A percentile compares a stretch with the other conserved stretches of the same genome.
These are phyloP conservation scores for Alternaria rosae DNA, from an alignment of 2,329 filamentous ascomycete genomes.

Conservation along the genomic window DNA sequence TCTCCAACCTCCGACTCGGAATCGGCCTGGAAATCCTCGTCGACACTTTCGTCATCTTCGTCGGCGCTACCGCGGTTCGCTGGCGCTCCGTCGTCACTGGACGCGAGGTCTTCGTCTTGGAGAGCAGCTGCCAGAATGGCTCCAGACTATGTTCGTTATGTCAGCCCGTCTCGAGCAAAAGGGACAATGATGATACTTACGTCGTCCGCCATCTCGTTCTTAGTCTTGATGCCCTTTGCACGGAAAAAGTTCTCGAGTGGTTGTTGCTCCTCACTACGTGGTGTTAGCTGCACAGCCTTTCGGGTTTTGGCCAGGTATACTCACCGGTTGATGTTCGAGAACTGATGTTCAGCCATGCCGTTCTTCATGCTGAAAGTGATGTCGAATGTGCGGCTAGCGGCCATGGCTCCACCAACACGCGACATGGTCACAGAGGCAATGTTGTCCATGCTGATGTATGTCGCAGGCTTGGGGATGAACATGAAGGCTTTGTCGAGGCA, in stretches of 20 bases:
- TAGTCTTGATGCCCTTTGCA: constrained; percentile 90
- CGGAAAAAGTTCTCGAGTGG: constrained; percentile 98
- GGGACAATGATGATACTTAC: constrained; percentile 60
- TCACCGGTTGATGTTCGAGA: constrained; percentile 96
- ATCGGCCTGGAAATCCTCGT: constrained; percentile 94
- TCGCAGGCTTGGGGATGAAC: constrained; percentile 98
- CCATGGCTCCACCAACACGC: constrained; percentile 91
- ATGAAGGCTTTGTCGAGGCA: constrained; percentile 98
- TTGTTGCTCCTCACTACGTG: constrained; percentile 81
- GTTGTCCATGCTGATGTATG: constrained; percentile 95
- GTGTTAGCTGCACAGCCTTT: constrained; percentile 28
- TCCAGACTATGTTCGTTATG: constrained; percentile 53
- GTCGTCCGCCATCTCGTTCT: constrained; percentile 99
- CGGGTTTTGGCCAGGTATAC: constrained; percentile 16
- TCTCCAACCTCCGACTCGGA: constrained; percentile 96
- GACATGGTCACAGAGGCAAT: constrained; percentile 93
- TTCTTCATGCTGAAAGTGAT: constrained; percentile 92
- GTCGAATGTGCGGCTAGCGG: constrained; percentile 94
- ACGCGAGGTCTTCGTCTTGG: constrained; percentile 81
- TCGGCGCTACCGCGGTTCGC: constrained; percentile 89
- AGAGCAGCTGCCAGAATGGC: constrained; percentile 79
- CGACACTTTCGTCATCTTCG: constrained; percentile 92
- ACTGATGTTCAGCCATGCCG: constrained; percentile 87
- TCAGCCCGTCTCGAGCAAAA: constrained; percentile 27
- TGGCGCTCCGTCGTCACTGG: constrained; percentile 75